phyloP scores from a whole-genome alignment of 2,329 filamentous ascomycete species.

The Shiraia bambusicola region DNA sequence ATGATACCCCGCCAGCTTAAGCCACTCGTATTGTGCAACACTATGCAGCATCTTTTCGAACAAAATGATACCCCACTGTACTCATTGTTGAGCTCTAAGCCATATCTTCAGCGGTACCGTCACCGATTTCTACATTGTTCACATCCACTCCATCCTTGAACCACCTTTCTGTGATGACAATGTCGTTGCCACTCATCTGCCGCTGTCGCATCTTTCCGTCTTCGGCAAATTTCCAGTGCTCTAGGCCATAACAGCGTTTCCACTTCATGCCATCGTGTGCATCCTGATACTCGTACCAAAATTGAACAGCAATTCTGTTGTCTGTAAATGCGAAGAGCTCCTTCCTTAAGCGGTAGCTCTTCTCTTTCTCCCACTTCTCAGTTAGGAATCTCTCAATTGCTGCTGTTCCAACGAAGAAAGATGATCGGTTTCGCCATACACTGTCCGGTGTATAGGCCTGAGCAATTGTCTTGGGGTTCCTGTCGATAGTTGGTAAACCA shows the following conservation, averaged over 20 bases:
- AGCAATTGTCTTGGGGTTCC: constrained; percentile 65
- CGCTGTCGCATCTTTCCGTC: constrained; percentile 72
- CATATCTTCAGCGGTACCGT: constrained; percentile 42
- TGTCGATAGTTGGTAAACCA: constrained; percentile 37
- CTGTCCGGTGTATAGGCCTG: constrained; percentile 73
- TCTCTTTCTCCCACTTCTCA: constrained; percentile 73
- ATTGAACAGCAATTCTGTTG: constrained; percentile 82
- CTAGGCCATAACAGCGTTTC: constrained; percentile 75
- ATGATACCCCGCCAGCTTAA: constrained; percentile 73
- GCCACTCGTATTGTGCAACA: constrained; percentile 4
- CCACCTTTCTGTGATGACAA: constrained; percentile 67
- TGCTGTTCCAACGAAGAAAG: constrained; percentile 68
- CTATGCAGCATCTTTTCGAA: constrained; percentile 1
- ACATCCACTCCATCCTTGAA: constrained; percentile 70
- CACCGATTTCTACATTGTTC: constrained; percentile 64
- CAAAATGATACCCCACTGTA: constrained; percentile 27
- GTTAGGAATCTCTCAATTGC: constrained; percentile 69
- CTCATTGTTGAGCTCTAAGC: constrained; percentile 2
- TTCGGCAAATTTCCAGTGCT: constrained; percentile 74
- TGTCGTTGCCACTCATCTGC: constrained; percentile 75
- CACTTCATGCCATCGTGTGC: constrained; percentile 64
- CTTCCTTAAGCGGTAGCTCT: constrained; percentile 73
- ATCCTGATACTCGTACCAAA: constrained; percentile 85
- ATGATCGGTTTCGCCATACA: constrained; percentile 77
- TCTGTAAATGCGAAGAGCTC: constrained; percentile 78